Evolutionary conservation across 2,329 filamentous ascomycete species (phyloP).

Genomic region (Myrmaecium sp.): DNA sequence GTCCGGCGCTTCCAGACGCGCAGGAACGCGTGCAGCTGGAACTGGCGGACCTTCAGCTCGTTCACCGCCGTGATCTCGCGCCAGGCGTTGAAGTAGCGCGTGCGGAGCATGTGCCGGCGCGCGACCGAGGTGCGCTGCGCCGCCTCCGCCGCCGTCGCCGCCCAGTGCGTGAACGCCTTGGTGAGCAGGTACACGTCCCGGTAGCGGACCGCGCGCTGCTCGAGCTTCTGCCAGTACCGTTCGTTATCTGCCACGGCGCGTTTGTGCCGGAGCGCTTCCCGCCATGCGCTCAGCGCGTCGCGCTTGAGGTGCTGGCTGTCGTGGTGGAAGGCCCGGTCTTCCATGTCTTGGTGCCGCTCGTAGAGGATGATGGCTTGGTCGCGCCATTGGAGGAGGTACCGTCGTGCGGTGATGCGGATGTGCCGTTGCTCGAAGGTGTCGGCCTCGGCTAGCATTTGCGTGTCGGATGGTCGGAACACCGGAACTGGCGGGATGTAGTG

Average conservation of each 20-base stretch:
- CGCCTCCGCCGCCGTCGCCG: slow-evolving; percentile 45
- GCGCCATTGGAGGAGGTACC: slow-evolving; percentile 25
- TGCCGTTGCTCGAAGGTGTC: slow-evolving; percentile 21
- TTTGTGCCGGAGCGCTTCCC: slow-evolving; percentile 14
- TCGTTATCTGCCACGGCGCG: slow-evolving; percentile 30
- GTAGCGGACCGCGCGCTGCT: slow-evolving; percentile 43
- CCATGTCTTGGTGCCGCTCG: slow-evolving; percentile 12
- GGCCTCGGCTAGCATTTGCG: slow-evolving; percentile 33
- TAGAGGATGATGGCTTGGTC: slow-evolving; percentile 16
- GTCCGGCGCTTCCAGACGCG: slow-evolving; percentile 32
- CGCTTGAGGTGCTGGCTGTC: slow-evolving; percentile 4
- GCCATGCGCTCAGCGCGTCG: slow-evolving; percentile 9
- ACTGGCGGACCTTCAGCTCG: slow-evolving; percentile 34
- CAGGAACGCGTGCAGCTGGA: slow-evolving; percentile 38
- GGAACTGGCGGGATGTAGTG: slow-evolving; percentile 14
- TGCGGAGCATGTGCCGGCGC: slow-evolving; percentile 51
- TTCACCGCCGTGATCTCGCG: slow-evolving; percentile 46
- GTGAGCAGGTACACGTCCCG: slow-evolving; percentile 48
- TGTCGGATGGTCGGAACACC: slow-evolving; percentile 32
- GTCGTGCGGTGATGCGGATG: slow-evolving; percentile 21
- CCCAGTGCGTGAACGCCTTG: slow-evolving; percentile 54
- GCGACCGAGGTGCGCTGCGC: slow-evolving; percentile 49
- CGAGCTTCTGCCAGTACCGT: slow-evolving; percentile 37
- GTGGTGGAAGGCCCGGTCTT: slow-evolving; percentile 7
- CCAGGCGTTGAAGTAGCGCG: slow-evolving; percentile 54